Base-by-base conservation (phyloP, 164 flowering plant species). In the Piper longum region DNA sequence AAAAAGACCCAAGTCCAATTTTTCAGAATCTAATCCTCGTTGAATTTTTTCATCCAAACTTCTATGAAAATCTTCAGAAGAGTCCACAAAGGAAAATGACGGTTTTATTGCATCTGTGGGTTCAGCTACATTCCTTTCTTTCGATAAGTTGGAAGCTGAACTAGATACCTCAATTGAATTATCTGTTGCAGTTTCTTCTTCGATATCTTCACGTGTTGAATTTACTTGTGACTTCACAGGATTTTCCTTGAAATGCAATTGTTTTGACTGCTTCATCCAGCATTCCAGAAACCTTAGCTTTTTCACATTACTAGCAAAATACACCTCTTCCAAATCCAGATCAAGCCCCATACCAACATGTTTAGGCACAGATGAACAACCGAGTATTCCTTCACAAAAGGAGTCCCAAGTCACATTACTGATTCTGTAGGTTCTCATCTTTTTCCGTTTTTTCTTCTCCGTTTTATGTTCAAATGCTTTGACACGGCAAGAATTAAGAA, bases 241-340 rank as follows among this genome's bases (percentile, higher is more conserved):
- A 61, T 55, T 57, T 36, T 5, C 3, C 42, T 39, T 56, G 66
- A 45, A 43, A 18, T 63, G 59, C 44, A 63, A 71, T 62, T 72
- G 81, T 63, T 55, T 76, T 18, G 79, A 72, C 74, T 93, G 95
- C 64, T 84, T 90, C 85, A 83, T 79, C 99, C 99, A 93, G 74
- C 97, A 88, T 71, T 84, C 82, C 59, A 93, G 59, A 79, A 93
- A 93, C 70, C 78, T 81, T 73, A 86, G 66, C 73, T 82, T 88
- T 80, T 88, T 93, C 41, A 89, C 80, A 43, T 66, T 74, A 43
- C 72, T 71, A 19, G 76, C 59, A 73, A 81, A 70, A 66, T 82
- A 93, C n/a, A 79, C 64, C 7, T 76, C 88, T 63, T 78, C 85
- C 70, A 93, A 48, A 16, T 81, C 81, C 67, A 83, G 60, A 48